Evolutionary conservation across 2,329 filamentous ascomycete species (phyloP), one percentile per base, ranked within the genome.

Genomic region (Sarocladium kiliense): DNA sequence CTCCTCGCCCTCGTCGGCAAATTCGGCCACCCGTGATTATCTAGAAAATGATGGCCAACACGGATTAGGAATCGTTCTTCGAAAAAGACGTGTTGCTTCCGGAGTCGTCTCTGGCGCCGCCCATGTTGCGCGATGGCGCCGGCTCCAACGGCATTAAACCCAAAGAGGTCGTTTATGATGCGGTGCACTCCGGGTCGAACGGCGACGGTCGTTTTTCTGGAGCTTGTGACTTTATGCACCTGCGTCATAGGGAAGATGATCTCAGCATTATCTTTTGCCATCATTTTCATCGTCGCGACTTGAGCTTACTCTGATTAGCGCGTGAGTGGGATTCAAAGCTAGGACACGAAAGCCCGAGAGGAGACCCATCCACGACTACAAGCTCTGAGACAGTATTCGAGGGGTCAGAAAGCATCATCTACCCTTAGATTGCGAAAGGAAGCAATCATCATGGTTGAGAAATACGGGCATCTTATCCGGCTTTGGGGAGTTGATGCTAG

Each of bases 401-500:
- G 30, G 30, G 30, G 30, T 6, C 7, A 6, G 12, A 12, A 12
- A 32, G 30, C 6, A 7, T 32, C 30, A 7, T 6, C 30, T 32
- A 32, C 30, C 30, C 12, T 32, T 12, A 32, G 12, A 7, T 42
- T 16, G 6, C 6, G 37, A 18, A n/a, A 55, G n/a, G 30, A 55
- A 56, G 6, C 30, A 32, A 55, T 44, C 21, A 60, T 47, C 53
- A 65, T 63, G 59, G 53, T 56, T 18, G 61, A 65, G 27, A 59
- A 62, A 41, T 64, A 62, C 16, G 77, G 79, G 1, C 79, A 77
- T 55, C 70, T 78, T 34, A 70, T 85, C 55, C 79, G 79, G 34
- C 75, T 83, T 54, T 76, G 76, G 71, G 81, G 82, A 53, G 66
- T 85, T 23, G 68, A 71, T 18, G 66, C 71, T 16, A 66, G 68